phyloP scores from a whole-genome alignment of 2,329 filamentous ascomycete genomes.

The Trichoderma koningii region DNA sequence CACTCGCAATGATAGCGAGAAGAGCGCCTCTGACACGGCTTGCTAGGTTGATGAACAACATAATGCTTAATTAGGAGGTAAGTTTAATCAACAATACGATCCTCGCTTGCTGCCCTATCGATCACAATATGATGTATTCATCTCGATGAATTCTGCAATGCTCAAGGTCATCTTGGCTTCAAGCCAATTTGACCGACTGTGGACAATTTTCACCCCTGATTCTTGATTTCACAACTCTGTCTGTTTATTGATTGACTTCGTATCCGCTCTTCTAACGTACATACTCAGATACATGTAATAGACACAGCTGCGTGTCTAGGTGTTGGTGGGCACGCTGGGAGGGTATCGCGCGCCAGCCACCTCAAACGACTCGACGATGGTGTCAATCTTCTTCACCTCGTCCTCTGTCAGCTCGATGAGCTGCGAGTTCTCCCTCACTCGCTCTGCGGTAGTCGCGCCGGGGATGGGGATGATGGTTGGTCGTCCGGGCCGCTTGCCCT shows the following conservation, averaged over 20 bases:
- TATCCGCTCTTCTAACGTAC: conserved; percentile 11
- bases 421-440: conserved; percentile 63
- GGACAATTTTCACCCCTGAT: conserved; percentile 36
- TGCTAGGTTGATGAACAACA: neutral
- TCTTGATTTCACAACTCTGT: neutral
- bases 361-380: conserved; percentile 51
- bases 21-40: neutral
- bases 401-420: conserved; percentile 51
- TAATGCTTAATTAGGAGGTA: neutral
- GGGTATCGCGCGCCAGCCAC: conserved; percentile 54
- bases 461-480: conserved; percentile 67
- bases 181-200: conserved; percentile 31
- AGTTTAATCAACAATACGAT: neutral
- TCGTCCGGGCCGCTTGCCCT: conserved; percentile 54
- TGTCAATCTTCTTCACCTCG: conserved; percentile 54
- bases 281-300: neutral
- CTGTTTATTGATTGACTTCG: neutral
- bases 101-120: neutral
- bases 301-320: conserved; percentile 26
- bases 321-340: conserved; percentile 40
- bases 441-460: conserved; percentile 58
- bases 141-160: conserved; percentile 54
- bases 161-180: conserved; percentile 40
- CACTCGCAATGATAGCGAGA: no score
- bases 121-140: conserved; percentile 35